phyloP scores from a whole-genome alignment of 805 yeast species.

The Grigorovia yakushimaensis region DNA sequence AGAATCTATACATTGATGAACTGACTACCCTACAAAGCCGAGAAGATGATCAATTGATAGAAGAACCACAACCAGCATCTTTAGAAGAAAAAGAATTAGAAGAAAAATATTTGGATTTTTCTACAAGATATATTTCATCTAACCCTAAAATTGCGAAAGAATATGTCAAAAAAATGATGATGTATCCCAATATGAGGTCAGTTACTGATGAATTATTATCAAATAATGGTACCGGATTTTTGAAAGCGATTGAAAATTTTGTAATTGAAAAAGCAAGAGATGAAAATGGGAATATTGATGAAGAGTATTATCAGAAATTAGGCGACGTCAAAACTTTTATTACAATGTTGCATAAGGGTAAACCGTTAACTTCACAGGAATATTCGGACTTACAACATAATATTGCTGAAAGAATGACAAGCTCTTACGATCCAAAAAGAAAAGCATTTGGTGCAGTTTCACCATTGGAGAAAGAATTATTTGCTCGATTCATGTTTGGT shows the following conservation, averaged over 20 bases:
- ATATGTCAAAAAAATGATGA: slow-evolving; percentile 24
- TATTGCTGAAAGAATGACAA: slow-evolving; percentile 26
- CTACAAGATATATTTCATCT: slow-evolving; percentile 25
- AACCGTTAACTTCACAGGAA: slow-evolving; percentile 24
- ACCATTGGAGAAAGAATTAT: slow-evolving; percentile 24
- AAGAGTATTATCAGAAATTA: slow-evolving; percentile 6
- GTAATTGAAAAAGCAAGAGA: slow-evolving; percentile 36
- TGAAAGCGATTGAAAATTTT: slow-evolving; percentile 69
- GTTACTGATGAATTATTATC: slow-evolving; percentile 74
- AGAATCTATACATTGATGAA: not conserved
- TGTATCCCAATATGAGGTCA: slow-evolving; percentile 39
- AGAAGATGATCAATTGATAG: not conserved
- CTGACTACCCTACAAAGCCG: not conserved
- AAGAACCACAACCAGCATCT: not conserved
- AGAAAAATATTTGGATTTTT: slow-evolving; percentile 21
- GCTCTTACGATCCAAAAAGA: slow-evolving; percentile 20
- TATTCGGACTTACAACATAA: slow-evolving; percentile 24
- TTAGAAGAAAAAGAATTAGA: slow-evolving; percentile 13
- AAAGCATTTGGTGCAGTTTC: slow-evolving; percentile 21
- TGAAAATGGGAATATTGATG: slow-evolving; percentile 5
- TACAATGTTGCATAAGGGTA: slow-evolving; percentile 23
- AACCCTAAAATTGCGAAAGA: slow-evolving; percentile 28
- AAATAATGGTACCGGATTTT: slow-evolving; percentile 61
- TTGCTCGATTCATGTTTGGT: slow-evolving; percentile 25
- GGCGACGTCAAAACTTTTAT: slow-evolving; percentile 20